Evolutionary conservation across 2,329 filamentous ascomycete genomes (phyloP).

Genomic region (Simplicillium sp.): DNA sequence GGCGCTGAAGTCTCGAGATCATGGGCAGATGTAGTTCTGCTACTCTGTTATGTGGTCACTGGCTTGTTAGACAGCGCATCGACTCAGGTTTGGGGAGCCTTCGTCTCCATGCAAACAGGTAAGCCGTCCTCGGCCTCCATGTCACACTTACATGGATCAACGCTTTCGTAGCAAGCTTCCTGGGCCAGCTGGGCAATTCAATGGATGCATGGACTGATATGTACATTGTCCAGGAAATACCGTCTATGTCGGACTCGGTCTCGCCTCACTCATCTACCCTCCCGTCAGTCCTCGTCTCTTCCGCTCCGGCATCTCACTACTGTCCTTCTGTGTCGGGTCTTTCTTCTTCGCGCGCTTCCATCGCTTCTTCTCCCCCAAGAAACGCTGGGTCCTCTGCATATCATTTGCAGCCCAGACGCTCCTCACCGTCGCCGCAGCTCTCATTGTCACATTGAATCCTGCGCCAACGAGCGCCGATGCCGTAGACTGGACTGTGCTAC

Average conservation of each 20-base stretch:
- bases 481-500: constrained; percentile 48
- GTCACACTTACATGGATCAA: too few species aligned
- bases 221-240: constrained; percentile 50
- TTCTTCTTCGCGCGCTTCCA: constrained; percentile 64
- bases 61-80: constrained; percentile 69
- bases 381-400: constrained; percentile 54
- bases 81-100: constrained; percentile 69
- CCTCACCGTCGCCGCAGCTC: constrained; percentile 41
- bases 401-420: constrained; percentile 46
- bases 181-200: too few species aligned
- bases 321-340: constrained; percentile 62
- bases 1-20: constrained; percentile 44
- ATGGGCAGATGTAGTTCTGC: constrained; percentile 58
- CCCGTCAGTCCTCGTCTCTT: constrained; percentile 18
- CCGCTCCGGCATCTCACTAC: constrained; percentile 62
- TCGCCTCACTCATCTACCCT: constrained; percentile 41
- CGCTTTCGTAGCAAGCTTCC: too few species aligned
- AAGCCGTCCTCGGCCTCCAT: constrained; percentile 11
- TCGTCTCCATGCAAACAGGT: constrained; percentile 80
- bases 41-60: constrained; percentile 68
- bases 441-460: constrained; percentile 40
- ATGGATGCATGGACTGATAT: too few species aligned
- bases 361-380: constrained; percentile 48
- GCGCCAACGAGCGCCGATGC: constrained; percentile 28
- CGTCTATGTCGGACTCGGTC: constrained; percentile 66